Evolutionary conservation across 2,329 filamentous ascomycete species (phyloP).

Genomic region (Aspergillus unguis): DNA sequence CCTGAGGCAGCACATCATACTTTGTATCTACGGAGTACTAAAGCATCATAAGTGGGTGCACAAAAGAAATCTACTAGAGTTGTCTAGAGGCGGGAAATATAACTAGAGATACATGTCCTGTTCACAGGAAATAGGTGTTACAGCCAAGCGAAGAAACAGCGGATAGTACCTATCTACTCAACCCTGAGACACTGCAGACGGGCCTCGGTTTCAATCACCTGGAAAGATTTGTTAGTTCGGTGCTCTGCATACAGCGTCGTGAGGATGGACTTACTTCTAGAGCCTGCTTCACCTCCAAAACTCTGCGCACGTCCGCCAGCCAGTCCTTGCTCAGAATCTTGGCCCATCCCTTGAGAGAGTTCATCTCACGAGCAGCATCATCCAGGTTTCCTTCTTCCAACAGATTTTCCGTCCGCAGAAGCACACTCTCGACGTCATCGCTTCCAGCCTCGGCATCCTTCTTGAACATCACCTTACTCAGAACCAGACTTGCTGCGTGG

Average conservation of each 20-base stretch:
- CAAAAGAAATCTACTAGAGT: conserved; percentile 34
- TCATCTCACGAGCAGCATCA: conserved; percentile 90
- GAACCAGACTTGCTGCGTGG: conserved; percentile 82
- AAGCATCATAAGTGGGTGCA: too few species aligned
- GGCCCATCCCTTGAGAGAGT: conserved; percentile 86
- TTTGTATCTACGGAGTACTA: background rate
- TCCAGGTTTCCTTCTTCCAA: conserved; percentile 93
- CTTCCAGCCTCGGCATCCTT: conserved; percentile 82
- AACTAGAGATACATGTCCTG: conserved; percentile 41
- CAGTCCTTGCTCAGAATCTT: conserved; percentile 93
- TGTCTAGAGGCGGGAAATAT: conserved; percentile 35
- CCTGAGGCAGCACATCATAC: background rate
- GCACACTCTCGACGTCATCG: conserved; percentile 87
- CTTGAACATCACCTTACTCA: conserved; percentile 95
- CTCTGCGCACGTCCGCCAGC: conserved; percentile 84
- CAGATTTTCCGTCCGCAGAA: conserved; percentile 82
- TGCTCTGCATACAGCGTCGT: background rate
- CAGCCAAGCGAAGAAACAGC: conserved; percentile 29
- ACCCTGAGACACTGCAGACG: conserved; percentile 82
- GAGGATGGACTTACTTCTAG: conserved; percentile 69
- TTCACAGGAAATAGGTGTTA: conserved; percentile 30
- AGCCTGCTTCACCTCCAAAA: conserved; percentile 92
- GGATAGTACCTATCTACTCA: conserved; percentile 52
- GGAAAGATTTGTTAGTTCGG: conserved; percentile 19
- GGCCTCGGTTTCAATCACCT: conserved; percentile 89